Evolutionary conservation across 73 alveolate species (phyloP), one percentile per base, ranked within the genome.

Genomic region (Uronychia setigera): DNA sequence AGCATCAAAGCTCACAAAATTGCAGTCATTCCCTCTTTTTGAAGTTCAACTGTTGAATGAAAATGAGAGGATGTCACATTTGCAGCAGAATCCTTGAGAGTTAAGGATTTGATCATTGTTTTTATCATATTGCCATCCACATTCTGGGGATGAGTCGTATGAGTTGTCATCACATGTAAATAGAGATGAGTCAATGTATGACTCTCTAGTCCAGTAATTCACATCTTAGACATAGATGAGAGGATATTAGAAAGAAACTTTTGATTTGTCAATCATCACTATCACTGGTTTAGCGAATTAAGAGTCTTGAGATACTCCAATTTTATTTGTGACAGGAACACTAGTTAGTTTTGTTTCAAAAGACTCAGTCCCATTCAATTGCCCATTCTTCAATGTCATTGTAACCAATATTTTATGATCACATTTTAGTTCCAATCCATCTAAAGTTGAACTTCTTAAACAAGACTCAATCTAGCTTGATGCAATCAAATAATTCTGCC

Each of bases 181-280:
- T 26, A 78, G 60, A 59, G 87, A 26, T 0, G 92, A 78, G 19
- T 34, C 28, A 25, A 94, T 89, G 1, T 86, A 76, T 75, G 74
- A 32, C 81, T 94, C 98, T 77, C 75, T 35, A 19, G 97, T 93
- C 0, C 79, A 57, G 77, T 81, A 90, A 85, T 92, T 94, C 88
- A 94, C 92, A 75, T 89, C 96, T 92, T 92, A 88, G 29, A 58
- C 76, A 79, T 94, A 94, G 28, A 80, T 88, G 33, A 84, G 60
- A 5, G 94, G 95, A 85, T 92, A 94, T 28, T 80, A 33, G 19
- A 87, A 96, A 29, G 86, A 80, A 32, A 92, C 98, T 14, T 87
- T 84, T 13, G 98, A 80, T 81, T 94, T 94, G 29, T 88, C 77
- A 31, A 94, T 76, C 26, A 87, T 76, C 78, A 94, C 80, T 88